Evolutionary conservation across 2,329 filamentous ascomycete genomes (phyloP), one percentile per base, ranked within the genome.

Genomic region (Cyclaneusma minus): DNA sequence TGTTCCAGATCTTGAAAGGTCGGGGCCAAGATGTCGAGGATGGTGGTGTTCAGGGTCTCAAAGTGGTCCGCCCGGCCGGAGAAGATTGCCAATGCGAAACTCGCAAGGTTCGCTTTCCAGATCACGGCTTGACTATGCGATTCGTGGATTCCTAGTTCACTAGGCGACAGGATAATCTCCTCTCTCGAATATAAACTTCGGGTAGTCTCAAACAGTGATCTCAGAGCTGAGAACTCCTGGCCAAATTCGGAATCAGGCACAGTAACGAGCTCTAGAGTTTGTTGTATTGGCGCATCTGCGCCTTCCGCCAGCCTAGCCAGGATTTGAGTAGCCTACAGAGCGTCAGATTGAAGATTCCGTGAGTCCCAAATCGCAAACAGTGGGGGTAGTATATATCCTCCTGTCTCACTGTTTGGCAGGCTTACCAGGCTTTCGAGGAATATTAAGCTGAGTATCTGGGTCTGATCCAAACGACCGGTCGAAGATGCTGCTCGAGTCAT

Each of bases 41-140:
- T 76, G 36, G 63, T 57, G 22, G 70, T 62, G 39, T 76, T 69
- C 22, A 76, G 48, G 34, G 74, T 65, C 25, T 62, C 64, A 37
- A 76, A 73, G 7, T 66, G 66, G 32, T 75, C 66, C 42, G 72
- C 67, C 37, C 69, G 64, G 10, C 67, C 64, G n/a, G 60, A 61
- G 39, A 77, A 71, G 14, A 75, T 62, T 34, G 63, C 67, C 0
- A 65, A 68, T 15, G 72, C 61, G 40, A 74, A 76, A 1, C 68
- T 72, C 7, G 70, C 70, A 25, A 74, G 52, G 37, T 77, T 77
- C 21, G 69, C 67, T 42, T 67, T 73, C 29, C 67, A 59, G 29
- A 76, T 64, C 23, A 64, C 63, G 30, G 67, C 65, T 21, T 70
- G 51, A 39, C 75, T 66, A 7, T 52, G 49, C 3, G 52, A 44